Evolutionary conservation across 331 rosid genomes (phyloP), one percentile per base, ranked within the genome.

Genomic region (Pyracantha coccinea): DNA sequence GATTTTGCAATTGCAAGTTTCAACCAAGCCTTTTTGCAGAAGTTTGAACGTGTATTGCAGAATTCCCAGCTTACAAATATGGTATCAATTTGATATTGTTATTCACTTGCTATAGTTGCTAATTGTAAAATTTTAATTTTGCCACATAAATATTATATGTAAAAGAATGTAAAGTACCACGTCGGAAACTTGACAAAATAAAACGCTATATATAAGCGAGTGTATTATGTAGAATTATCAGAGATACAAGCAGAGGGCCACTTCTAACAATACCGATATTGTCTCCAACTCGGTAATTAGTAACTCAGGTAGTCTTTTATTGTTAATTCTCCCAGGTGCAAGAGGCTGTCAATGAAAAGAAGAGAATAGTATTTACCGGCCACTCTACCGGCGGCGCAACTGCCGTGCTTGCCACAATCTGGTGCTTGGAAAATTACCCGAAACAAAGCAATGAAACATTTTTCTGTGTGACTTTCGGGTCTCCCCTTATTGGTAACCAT

Each of bases 401-500:
- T 15, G 95, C 96, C 25, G 83, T 68, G 72, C 88, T 94, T 3
- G 86, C 92, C 55, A 83, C 96, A 33, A 79, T 89, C 44, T 88
- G 94, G 97, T 80, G 88, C 11, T 72, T 93, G 68, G 87, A 93
- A 32, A 27, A 73, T 11, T 38, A 53, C 19, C 45, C 16, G 29
- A 83, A 71, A 68, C 17, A 21, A 28, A 12, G 61, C 4, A 11
- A 4, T 1, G 21, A 2, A 7, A 62, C 61, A 9, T 84, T 90
- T 2, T 3, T 58, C 3, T 93, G 97, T 73, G 69, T 90, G 23
- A 91, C 98, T 35, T 93, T 93, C 63, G 95, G 98, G 6, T 86
- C 95, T 69, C 97, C 99, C 14, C 88, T 92, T 3, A 60, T 89
- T 21, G 99, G 96, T 4, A 79, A 87, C 75, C 89, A 74, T 47